Evolutionary conservation across 495 filamentous ascomycete species (phyloP), one percentile per base, ranked within the genome.

Genomic region (Platismatia glauca): DNA sequence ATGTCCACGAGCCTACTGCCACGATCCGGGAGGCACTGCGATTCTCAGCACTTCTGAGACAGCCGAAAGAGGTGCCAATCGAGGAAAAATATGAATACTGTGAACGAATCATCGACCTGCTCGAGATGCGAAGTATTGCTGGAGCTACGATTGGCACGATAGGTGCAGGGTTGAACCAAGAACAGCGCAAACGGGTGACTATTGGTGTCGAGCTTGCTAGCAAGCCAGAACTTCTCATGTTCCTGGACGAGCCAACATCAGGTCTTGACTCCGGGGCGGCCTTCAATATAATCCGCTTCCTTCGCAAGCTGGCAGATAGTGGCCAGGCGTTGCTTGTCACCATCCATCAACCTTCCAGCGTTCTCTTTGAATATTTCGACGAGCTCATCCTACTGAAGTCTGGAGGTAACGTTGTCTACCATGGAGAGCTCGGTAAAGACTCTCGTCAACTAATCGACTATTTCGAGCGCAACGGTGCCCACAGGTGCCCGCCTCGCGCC

Each of bases 271-370:
- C 84, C 46, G 90, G 91, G 69, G 85, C 82, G 61, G 88, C 92
- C 5, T 96, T 89, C 77, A 92, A 92, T 64, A 96, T 95, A 64
- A 84, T 95, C 18, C 85, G 88, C 55, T 95, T 95, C 79, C 73
- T 96, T 57, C 86, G 86, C 56, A 96, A 95, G 75, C 81, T 96
- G 13, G 86, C 91, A 1, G 83, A 81, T 1, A 84, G 86, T 44
- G 92, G 92, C 2, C 91, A 96, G 68, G 90, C 92, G 22, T 89
- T 96, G 70, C 82, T 96, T 2, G 91, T 88, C 73, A 96, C 92
- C 0, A 97, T 96, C 66, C 92, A 96, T 72, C 92, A 97, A 67
- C 92, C 92, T 5, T 69, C 20, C 69, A 84, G 89, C 5, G 86
- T 89, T 0, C 79, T 97, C 0, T 96, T 97, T 66, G 86, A 94